These are phyloP conservation scores for Blastobotrys malaysiensis DNA, from an alignment of 1,139 yeast genomes.

Conservation along the genomic window DNA sequence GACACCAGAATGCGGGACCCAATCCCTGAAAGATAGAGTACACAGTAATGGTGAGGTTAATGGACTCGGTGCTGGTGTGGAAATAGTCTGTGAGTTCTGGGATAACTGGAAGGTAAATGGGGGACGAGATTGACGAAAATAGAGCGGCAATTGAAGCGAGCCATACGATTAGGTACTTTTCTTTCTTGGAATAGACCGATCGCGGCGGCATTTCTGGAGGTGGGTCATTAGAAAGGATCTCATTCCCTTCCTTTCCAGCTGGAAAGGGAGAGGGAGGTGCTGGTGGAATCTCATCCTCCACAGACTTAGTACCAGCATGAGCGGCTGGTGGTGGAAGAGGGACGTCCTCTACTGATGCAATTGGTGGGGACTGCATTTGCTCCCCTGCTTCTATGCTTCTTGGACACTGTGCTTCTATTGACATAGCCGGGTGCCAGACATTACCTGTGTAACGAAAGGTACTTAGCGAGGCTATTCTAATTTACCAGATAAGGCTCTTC, in stretches of 20 bases:
- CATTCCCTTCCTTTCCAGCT: background rate
- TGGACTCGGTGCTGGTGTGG: slow-evolving; percentile 46
- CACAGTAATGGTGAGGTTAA: slow-evolving; percentile 64
- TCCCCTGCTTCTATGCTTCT: background rate
- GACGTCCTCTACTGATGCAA: too few relatives aligned
- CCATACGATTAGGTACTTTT: slow-evolving; percentile 36
- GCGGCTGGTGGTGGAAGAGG: too few relatives aligned
- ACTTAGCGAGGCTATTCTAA: too few relatives aligned
- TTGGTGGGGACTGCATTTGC: background rate
- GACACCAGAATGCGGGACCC: slow-evolving; percentile 57
- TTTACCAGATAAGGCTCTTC: too few relatives aligned
- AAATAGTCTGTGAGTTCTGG: slow-evolving; percentile 49
- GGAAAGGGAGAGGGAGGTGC: background rate
- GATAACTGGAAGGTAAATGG: slow-evolving; percentile 71
- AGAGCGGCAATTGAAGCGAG: slow-evolving; percentile 45
- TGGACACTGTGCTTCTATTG: background rate
- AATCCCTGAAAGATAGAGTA: slow-evolving; percentile 68
- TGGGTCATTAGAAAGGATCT: background rate
- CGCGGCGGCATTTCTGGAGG: background rate
- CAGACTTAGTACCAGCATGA: background rate
- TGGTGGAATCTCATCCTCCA: background rate
- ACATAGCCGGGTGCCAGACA: background rate
- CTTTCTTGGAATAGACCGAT: slow-evolving; percentile 36
- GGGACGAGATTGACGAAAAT: slow-evolving; percentile 61
- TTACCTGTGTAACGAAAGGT: background rate